phyloP scores from a whole-genome alignment of 306 rosid species.

The Sesbania bispinosa region DNA sequence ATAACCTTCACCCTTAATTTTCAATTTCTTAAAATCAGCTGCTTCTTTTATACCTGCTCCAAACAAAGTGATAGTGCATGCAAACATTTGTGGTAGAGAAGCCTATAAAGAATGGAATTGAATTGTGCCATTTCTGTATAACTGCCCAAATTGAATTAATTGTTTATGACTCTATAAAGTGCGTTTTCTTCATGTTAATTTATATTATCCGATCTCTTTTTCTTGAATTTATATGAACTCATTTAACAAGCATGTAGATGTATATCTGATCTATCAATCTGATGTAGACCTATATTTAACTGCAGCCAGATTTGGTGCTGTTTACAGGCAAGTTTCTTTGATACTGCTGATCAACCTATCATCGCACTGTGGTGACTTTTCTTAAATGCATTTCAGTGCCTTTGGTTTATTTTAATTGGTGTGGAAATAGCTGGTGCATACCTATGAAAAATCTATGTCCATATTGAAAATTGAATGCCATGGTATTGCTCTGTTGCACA shows the following conservation, averaged over 20 bases:
- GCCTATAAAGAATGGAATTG: background rate
- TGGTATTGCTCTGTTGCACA: slow-evolving; percentile 5
- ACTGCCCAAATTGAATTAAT: slow-evolving; percentile 7
- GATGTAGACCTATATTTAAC: slow-evolving; percentile 40
- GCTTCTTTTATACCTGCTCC: background rate
- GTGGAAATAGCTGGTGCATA: slow-evolving; percentile 7
- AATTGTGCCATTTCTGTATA: background rate
- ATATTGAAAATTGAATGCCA: background rate
- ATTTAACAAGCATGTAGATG: slow-evolving; percentile 1
- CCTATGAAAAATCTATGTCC: slow-evolving; percentile 10
- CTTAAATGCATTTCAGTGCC: slow-evolving; percentile 18
- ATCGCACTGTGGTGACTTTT: slow-evolving; percentile 5
- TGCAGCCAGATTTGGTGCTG: slow-evolving; percentile 99
- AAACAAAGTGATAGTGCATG: background rate
- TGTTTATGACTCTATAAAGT: background rate
- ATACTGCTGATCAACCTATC: slow-evolving; percentile 27
- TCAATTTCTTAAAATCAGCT: background rate
- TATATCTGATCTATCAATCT: slow-evolving; percentile 35
- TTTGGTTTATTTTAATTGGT: slow-evolving; percentile 22
- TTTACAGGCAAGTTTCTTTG: slow-evolving; percentile 82
- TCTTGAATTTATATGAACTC: background rate
- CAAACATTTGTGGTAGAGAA: background rate
- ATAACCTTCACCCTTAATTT: slow-evolving; percentile 4
- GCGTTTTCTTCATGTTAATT: background rate
- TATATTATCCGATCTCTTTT: background rate